Evolutionary conservation across 2,329 filamentous ascomycete genomes (phyloP), one percentile per base, ranked within the genome.

Genomic region (Colletotrichum scovillei): DNA sequence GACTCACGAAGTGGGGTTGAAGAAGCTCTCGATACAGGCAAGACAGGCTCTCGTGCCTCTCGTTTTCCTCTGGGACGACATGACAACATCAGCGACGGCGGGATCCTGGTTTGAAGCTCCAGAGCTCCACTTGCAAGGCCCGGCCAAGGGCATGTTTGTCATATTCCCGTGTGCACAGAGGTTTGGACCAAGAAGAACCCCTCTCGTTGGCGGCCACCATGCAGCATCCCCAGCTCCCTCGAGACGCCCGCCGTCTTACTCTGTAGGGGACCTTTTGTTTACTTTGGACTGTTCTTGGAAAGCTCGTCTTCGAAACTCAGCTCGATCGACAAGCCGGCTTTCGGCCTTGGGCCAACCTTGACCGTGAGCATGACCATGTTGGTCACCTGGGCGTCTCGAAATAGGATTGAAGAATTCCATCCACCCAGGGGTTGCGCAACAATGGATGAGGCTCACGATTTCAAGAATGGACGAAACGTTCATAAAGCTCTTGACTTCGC

Each of bases 251-350:
- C 26, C 35, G 60, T 65, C 70, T 64, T 73, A 49, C 19, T 49
- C 42, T 49, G 42, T 49, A 70, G 70, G 70, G 67, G 70, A 60
- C 55, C 56, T 35, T 70, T 70, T 73, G 67, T 73, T 73, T 73
- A 73, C 70, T 73, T 73, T 73, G 22, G 67, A 70, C 70, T 24
- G 62, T 64, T 70, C 35, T 70, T 38, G 70, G 67, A 73, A 65
- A 65, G 63, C 67, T 65, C 14, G 56, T 28, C 42, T 28, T 72
- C 58, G 14, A 30, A 28, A 55, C 32, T 30, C 53, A 69, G 59
- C 66, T 63, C 66, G 70, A 70, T 52, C 60, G 55, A 60, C 60
- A 65, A 55, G 22, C 46, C 53, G 55, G 59, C 55, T 22, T 57
- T 49, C 46, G 22, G 55, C 66, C 60, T 69, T 55, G 52, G 28